A percentile compares a stretch with the other conserved stretches of the same genome.
These are phyloP conservation scores for Dactylella cylindrospora DNA, from an alignment of 2,329 filamentous ascomycete genomes.

Conservation along the genomic window DNA sequence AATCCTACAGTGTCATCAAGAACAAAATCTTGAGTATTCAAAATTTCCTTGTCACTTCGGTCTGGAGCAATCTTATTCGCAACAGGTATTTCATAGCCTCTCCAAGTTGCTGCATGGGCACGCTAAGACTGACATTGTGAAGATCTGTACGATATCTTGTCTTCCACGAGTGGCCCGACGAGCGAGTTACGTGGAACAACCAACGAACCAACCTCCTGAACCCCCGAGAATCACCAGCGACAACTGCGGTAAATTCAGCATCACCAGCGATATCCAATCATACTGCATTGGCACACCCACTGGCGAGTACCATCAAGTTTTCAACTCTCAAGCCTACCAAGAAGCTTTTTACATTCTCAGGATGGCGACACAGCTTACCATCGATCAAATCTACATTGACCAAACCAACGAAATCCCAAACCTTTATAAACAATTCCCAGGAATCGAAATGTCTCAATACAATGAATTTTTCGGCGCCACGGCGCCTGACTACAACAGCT, in stretches of 20 bases:
- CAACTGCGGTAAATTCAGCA: not conserved
- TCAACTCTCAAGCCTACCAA: too few relatives aligned
- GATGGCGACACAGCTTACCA: slow-evolving; percentile 27
- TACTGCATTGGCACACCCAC: too few relatives aligned
- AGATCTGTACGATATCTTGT: slow-evolving; percentile 1
- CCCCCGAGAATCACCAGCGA: not conserved
- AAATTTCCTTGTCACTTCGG: too few relatives aligned
- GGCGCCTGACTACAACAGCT: slow-evolving; percentile 14
- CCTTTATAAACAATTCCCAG: slow-evolving; percentile 9
- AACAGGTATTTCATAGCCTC: too few relatives aligned
- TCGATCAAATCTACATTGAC: slow-evolving; percentile 26
- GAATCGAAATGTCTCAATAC: slow-evolving; percentile 15
- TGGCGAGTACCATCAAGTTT: too few relatives aligned
- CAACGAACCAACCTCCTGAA: not conserved
- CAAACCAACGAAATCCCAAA: too few relatives aligned
- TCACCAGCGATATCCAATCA: not conserved
- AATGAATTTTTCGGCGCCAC: slow-evolving; percentile 14
- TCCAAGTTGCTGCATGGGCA: too few relatives aligned
- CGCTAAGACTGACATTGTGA: not conserved
- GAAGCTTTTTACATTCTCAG: slow-evolving; percentile 3
- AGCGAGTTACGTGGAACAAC: slow-evolving; percentile 19
- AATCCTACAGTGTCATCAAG: too few relatives aligned
- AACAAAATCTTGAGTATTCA: too few relatives aligned
- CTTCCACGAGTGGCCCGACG: slow-evolving; percentile 42
- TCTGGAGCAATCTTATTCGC: too few relatives aligned